A percentile compares a stretch with the other conserved stretches of the same genome.
Conservation (phyloP, 768 basidiomycete species). For the Russula foetens region DNA sequence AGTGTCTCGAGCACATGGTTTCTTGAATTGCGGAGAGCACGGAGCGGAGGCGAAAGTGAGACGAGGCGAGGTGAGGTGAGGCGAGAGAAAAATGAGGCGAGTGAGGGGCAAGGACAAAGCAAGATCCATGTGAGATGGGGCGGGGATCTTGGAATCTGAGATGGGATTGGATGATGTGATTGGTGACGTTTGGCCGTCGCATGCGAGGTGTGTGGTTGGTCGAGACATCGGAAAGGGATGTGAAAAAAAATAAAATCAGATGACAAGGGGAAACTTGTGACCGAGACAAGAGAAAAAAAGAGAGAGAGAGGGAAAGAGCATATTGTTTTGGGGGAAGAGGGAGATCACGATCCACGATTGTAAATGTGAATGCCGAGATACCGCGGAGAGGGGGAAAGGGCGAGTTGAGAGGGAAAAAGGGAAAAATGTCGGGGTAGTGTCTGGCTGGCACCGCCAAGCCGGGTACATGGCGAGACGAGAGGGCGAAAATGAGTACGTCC, state of each 20-base stretch:
- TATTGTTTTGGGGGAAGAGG: background rate
- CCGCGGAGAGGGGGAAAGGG: constrained; percentile 5
- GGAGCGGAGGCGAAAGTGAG: background rate
- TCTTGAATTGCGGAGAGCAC: background rate
- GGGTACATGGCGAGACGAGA: constrained; percentile 5
- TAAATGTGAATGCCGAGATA: constrained; percentile 11
- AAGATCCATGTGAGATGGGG: background rate
- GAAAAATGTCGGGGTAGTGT: constrained; percentile 8
- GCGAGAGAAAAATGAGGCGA: background rate
- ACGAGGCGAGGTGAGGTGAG: background rate
- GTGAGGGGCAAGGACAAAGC: background rate
- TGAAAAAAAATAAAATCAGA: constrained; percentile 12
- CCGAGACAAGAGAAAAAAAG: background rate
- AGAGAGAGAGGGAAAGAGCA: background rate
- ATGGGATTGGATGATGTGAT: constrained; percentile 15
- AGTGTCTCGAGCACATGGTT: constrained; percentile 3
- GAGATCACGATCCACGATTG: constrained; percentile 11
- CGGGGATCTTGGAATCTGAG: constrained; percentile 12
- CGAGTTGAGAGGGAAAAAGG: constrained; percentile 2
- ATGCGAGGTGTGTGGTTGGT: background rate
- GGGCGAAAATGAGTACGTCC: no score
- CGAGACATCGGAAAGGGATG: constrained; percentile 4
- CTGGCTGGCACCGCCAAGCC: constrained; percentile 11
- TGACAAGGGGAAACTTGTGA: constrained; percentile 16
- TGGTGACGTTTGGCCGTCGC: constrained; percentile 12